Conservation (phyloP, 495 filamentous ascomycete species). For the Penicillium arizonense region DNA sequence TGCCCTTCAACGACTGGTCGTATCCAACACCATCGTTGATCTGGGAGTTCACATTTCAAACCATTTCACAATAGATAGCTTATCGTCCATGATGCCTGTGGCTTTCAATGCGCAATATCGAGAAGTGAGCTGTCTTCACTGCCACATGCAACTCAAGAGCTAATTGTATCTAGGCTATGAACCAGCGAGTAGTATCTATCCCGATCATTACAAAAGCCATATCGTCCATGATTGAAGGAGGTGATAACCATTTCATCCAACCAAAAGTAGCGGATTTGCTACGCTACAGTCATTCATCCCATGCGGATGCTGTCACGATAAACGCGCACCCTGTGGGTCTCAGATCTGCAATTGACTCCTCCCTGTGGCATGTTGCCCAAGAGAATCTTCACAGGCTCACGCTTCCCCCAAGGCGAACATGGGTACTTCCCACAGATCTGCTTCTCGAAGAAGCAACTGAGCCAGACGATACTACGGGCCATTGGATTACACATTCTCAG, state of each 20-base stretch:
- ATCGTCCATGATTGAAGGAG: constrained; percentile 25
- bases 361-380: constrained; percentile 31
- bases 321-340: neutral
- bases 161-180: constrained; percentile 33
- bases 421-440: neutral
- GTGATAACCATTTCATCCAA: constrained; percentile 11
- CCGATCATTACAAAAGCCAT: constrained; percentile 36
- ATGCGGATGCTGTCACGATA: no score
- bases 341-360: constrained; percentile 15
- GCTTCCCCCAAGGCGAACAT: neutral
- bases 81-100: constrained; percentile 31
- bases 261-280: constrained; percentile 9
- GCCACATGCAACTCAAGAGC: neutral
- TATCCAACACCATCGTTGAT: constrained; percentile 3
- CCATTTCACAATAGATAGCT: constrained; percentile 9
- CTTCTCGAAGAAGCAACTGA: no score
- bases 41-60: constrained; percentile 4
- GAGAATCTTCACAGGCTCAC: constrained; percentile 16
- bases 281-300: neutral
- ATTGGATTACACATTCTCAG: no score
- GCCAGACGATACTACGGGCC: no score
- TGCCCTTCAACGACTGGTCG: constrained; percentile 28
- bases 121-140: constrained; percentile 20
- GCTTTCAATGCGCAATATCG: constrained; percentile 37
- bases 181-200: constrained; percentile 35